Base-by-base conservation (phyloP, 139 green algal genomes). In the Pleodorina starrii region DNA sequence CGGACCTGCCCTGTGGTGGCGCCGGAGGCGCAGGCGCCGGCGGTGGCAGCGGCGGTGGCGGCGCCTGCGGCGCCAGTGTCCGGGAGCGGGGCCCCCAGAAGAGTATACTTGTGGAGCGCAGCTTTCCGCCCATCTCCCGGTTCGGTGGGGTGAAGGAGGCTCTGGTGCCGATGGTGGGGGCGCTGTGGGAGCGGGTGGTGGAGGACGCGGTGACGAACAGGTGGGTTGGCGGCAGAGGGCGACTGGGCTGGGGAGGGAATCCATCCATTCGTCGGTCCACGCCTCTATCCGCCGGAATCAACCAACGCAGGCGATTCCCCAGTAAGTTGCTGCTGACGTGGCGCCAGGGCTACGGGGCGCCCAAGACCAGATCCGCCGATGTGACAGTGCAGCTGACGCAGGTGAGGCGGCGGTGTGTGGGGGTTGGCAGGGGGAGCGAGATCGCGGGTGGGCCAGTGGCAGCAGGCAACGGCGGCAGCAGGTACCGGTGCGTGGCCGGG, bases 261-360 rank as follows among this genome's bases (percentile, higher is more conserved):
- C n/a, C n/a, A n/a, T n/a, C n/a, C n/a, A n/a, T n/a, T n/a, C n/a
- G n/a, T n/a, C n/a, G n/a, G n/a, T n/a, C n/a, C n/a, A n/a, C n/a
- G n/a, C n/a, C n/a, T n/a, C n/a, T n/a, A n/a, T n/a, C n/a, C n/a
- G n/a, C n/a, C n/a, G n/a, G n/a, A n/a, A n/a, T n/a, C n/a, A n/a
- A n/a, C n/a, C n/a, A n/a, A n/a, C n/a, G 10, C 69, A 82, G 81
- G 35, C 92, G 94, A 12, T 32, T 90, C 27, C 94, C 94, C 10
- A 3, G 35, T 54, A 94, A 91, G 88, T 90, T 96, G 36, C 43
- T 68, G 9, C 27, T 96, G 19, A 81, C 72, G 27, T 94, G 69
- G 85, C 73, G 92, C 6, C 69, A 89, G n/a, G 93, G 93, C 27
- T 96, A 94, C 48, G 68, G 86, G 57, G 86, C 83, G 46, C 50